Evolutionary conservation across 192 early-diverging fungal species (phyloP).

Genomic region (Backusella macrospora): DNA sequence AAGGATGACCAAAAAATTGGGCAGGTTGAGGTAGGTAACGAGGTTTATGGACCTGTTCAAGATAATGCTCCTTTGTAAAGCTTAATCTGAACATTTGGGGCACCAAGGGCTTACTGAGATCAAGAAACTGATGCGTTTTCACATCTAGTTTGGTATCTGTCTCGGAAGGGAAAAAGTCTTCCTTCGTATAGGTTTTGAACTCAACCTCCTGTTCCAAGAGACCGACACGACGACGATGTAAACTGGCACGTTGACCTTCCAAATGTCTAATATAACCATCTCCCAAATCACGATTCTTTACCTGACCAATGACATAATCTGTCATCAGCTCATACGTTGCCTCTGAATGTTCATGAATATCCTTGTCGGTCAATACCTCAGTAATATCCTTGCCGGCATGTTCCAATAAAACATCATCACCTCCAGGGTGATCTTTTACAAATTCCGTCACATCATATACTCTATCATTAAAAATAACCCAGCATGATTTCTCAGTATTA

Average conservation of each 20-base stretch:
- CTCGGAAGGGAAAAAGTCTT: slow-evolving; percentile 47
- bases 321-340: slow-evolving; percentile 86
- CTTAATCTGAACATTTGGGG: slow-evolving; percentile 73
- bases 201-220: slow-evolving; percentile 38
- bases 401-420: slow-evolving; percentile 84
- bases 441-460: slow-evolving; percentile 92
- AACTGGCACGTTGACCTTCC: slow-evolving; percentile 1
- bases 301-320: slow-evolving; percentile 76
- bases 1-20: slow-evolving; percentile 79
- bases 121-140: slow-evolving; percentile 75
- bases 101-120: slow-evolving; percentile 79
- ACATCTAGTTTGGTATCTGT: slow-evolving; percentile 49
- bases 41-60: slow-evolving; percentile 90
- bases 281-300: slow-evolving; percentile 24
- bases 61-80: slow-evolving; percentile 83
- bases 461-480: slow-evolving; percentile 79
- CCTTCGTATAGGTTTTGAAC: slow-evolving; percentile 30
- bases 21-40: slow-evolving; percentile 78
- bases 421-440: slow-evolving; percentile 91
- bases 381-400: slow-evolving; percentile 86
- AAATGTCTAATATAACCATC: neutral
- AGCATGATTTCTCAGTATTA: slow-evolving; percentile 69
- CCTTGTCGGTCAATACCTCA: slow-evolving; percentile 72
- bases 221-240: slow-evolving; percentile 31
- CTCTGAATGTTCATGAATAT: slow-evolving; percentile 78